A percentile compares a stretch with the other conserved stretches of the same genome.
Conservation (phyloP, 2,329 filamentous ascomycete species). For the Colletotrichum phormii region DNA sequence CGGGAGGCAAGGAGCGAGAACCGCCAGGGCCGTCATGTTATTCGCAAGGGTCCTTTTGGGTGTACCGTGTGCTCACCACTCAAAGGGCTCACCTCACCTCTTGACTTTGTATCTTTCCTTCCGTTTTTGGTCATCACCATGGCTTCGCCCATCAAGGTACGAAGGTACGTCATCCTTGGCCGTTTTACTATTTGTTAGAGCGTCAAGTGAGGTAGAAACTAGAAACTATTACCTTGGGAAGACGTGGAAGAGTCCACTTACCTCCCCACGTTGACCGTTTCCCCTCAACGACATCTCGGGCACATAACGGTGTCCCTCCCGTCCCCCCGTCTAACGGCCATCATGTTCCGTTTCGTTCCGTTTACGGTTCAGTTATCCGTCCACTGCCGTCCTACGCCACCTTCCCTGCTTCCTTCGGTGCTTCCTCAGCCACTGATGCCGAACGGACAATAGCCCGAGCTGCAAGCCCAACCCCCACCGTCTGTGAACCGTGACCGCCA, state of each 20-base stretch:
- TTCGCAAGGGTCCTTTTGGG: constrained; percentile 23
- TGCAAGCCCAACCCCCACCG: constrained; percentile 31
- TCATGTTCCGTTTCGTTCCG: constrained; percentile 58
- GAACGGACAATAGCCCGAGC: constrained; percentile 25
- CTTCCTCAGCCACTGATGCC: constrained; percentile 7
- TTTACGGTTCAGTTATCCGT: constrained; percentile 44
- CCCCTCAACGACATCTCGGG: background rate
- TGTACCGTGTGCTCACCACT: constrained; percentile 13
- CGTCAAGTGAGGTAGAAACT: too few species aligned
- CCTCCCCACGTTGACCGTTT: background rate
- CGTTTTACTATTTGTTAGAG: background rate
- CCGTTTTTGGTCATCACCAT: constrained; percentile 31
- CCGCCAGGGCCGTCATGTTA: constrained; percentile 3
- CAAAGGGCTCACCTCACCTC: constrained; percentile 23
- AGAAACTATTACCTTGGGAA: too few species aligned
- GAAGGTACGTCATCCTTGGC: constrained; percentile 18
- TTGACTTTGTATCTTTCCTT: constrained; percentile 29
- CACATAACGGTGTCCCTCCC: background rate
- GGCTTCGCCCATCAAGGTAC: constrained; percentile 24
- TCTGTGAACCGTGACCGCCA: constrained; percentile 31
- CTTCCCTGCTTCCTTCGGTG: constrained; percentile 66
- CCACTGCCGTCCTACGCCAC: constrained; percentile 62
- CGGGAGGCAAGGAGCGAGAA: background rate
- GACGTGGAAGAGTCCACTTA: background rate
- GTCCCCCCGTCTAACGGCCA: background rate